These are phyloP conservation scores for Lenzites betulinus DNA, from an alignment of 768 basidiomycete genomes.

Conservation along the genomic window DNA sequence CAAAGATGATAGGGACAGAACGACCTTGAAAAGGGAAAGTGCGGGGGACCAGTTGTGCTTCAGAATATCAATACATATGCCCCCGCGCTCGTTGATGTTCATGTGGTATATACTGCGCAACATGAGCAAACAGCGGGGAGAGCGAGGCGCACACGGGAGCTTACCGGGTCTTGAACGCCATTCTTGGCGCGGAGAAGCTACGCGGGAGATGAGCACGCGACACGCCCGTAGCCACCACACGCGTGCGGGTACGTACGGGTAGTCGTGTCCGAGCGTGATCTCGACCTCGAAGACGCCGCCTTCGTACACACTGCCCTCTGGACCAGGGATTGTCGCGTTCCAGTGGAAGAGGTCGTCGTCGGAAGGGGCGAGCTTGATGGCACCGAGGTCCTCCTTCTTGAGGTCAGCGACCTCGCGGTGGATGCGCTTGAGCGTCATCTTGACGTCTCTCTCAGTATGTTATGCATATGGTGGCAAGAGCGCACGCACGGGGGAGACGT, in stretches of 20 bases:
- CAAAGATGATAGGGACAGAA: conserved; percentile 89
- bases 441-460: neutral
- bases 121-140: neutral
- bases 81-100: conserved; percentile 82
- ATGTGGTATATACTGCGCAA: conserved; percentile 59
- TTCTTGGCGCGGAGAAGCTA: conserved; percentile 80
- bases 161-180: conserved; percentile 73
- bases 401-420: conserved; percentile 80
- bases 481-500: conserved; percentile 12
- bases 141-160: conserved; percentile 16
- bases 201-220: conserved; percentile 6
- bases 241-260: conserved; percentile 57
- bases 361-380: conserved; percentile 65
- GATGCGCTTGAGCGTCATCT: conserved; percentile 81
- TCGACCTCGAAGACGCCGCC: conserved; percentile 74
- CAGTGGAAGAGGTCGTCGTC: conserved; percentile 69
- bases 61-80: conserved; percentile 87
- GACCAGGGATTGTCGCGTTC: conserved; percentile 80
- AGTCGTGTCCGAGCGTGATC: conserved; percentile 67
- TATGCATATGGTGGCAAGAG: too few species aligned
- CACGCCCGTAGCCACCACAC: neutral
- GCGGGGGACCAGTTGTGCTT: conserved; percentile 96
- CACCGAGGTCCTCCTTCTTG: conserved; percentile 80
- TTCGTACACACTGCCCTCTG: conserved; percentile 81
- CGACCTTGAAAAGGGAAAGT: conserved; percentile 90